These are phyloP conservation scores for Collybiopsis confluens DNA, from an alignment of 768 basidiomycete species.

Conservation along the genomic window DNA sequence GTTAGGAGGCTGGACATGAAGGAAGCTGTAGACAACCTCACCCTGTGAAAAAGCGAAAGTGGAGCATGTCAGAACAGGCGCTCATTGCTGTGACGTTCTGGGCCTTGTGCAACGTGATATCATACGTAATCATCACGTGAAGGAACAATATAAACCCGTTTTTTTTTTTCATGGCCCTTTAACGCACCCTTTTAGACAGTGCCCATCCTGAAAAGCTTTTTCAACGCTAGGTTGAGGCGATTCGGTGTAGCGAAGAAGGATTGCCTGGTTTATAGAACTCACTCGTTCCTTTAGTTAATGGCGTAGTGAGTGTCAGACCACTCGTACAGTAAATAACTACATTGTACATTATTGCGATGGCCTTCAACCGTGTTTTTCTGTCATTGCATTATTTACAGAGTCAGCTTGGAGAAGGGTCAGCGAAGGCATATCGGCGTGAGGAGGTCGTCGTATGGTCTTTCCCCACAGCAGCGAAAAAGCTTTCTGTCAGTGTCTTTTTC, in stretches of 20 bases:
- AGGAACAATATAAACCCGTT: background rate
- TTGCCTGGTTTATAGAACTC: conserved; percentile 15
- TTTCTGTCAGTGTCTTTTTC: too few species aligned
- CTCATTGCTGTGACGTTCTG: background rate
- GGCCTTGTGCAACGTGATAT: background rate
- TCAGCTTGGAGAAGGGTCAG: too few species aligned
- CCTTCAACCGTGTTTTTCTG: too few species aligned
- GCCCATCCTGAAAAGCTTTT: conserved; percentile 12
- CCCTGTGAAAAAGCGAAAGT: too few species aligned
- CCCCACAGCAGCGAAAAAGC: too few species aligned
- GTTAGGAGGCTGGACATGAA: background rate
- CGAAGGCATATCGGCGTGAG: too few species aligned
- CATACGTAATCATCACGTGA: background rate
- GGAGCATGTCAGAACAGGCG: too few species aligned
- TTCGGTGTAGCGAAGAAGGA: conserved; percentile 18
- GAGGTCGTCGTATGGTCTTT: too few species aligned
- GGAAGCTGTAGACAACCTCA: background rate
- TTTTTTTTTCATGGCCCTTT: background rate
- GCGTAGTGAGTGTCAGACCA: conserved; percentile 29
- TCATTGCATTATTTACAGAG: too few species aligned
- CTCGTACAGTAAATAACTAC: conserved; percentile 9
- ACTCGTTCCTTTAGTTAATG: conserved; percentile 9
- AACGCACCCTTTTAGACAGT: conserved; percentile 19
- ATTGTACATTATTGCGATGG: too few species aligned
- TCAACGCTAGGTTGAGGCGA: conserved; percentile 16